phyloP scores from a whole-genome alignment of 2,329 filamentous ascomycete species.

The Metarhizium robertsii region DNA sequence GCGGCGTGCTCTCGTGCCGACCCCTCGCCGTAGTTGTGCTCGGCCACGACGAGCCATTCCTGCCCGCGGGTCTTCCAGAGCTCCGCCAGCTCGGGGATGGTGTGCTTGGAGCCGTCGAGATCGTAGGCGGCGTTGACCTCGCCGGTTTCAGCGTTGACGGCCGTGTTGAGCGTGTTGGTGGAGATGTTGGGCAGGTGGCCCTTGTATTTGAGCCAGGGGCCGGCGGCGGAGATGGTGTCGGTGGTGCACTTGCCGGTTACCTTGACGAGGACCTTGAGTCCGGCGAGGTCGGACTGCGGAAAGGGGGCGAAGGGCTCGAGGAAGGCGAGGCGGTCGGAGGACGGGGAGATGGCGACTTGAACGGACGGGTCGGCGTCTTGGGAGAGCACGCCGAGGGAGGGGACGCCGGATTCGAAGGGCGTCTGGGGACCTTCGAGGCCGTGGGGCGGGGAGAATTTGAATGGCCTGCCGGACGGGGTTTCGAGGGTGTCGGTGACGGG shows the following conservation, averaged over 20 bases:
- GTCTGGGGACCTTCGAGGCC: constrained; percentile 54
- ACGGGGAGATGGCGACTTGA: constrained; percentile 69
- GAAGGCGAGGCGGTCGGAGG: constrained; percentile 81
- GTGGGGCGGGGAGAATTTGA: constrained; percentile 74
- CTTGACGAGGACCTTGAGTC: constrained; percentile 85
- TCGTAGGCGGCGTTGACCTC: constrained; percentile 93
- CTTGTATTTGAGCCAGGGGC: constrained; percentile 98
- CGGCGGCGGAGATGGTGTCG: constrained; percentile 94
- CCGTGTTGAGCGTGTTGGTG: constrained; percentile 94
- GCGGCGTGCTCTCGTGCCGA: constrained; percentile 85
- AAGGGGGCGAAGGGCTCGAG: constrained; percentile 87
- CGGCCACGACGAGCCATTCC: constrained; percentile 89
- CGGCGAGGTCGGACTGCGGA: constrained; percentile 63
- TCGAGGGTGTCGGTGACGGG: constrained; percentile 79
- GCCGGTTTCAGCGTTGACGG: constrained; percentile 81
- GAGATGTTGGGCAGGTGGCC: constrained; percentile 96
- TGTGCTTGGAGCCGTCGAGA: constrained; percentile 60
- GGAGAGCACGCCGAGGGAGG: constrained; percentile 62
- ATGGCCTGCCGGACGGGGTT: constrained; percentile 69
- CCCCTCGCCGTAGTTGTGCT: constrained; percentile 95
- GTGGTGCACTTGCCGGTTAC: constrained; percentile 97
- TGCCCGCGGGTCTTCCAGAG: constrained; percentile 68
- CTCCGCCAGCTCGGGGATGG: constrained; percentile 80
- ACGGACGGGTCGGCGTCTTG: constrained; percentile 62
- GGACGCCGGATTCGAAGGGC: constrained; percentile 70